Evolutionary conservation across 441 rosid species (phyloP).

Genomic region (Geranium incanum): DNA sequence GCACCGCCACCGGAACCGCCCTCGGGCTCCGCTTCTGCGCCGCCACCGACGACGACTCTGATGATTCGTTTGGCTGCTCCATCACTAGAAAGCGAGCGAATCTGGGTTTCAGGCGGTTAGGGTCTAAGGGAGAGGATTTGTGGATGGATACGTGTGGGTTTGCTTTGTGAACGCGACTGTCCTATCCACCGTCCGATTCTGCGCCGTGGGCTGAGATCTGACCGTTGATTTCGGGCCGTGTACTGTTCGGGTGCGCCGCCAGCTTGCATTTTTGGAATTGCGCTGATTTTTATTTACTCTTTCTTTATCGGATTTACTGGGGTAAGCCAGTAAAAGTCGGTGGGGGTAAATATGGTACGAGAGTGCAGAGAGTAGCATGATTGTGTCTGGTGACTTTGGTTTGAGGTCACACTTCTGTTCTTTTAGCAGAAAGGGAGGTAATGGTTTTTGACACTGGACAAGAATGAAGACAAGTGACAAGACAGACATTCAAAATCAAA

Average conservation of each 20-base stretch:
- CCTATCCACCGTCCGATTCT: conserved; percentile 40
- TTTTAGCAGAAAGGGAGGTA: not conserved
- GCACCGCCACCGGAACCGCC: conserved; percentile 24
- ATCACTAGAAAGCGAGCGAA: not conserved
- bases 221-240: conserved; percentile 30
- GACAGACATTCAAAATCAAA: not conserved
- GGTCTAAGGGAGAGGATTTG: conserved; percentile 39
- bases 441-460: too few relatives aligned
- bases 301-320: too few relatives aligned
- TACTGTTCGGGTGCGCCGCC: conserved; percentile 32
- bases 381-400: too few relatives aligned
- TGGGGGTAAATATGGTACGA: too few relatives aligned
- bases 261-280: conserved; percentile 17
- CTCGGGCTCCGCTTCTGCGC: conserved; percentile 22
- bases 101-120: conserved; percentile 27
- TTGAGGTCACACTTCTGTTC: too few relatives aligned
- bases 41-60: conserved; percentile 33
- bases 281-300: too few relatives aligned
- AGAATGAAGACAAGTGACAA: not conserved
- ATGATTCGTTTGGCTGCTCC: conserved; percentile 44
- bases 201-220: conserved; percentile 16
- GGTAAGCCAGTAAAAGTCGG: too few relatives aligned
- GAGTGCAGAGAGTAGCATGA: too few relatives aligned
- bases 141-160: conserved; percentile 28
- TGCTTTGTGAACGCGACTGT: conserved; percentile 36